Conservation (phyloP, 225 moss, liverwort and hornwort species). For the Ulota crispa region DNA sequence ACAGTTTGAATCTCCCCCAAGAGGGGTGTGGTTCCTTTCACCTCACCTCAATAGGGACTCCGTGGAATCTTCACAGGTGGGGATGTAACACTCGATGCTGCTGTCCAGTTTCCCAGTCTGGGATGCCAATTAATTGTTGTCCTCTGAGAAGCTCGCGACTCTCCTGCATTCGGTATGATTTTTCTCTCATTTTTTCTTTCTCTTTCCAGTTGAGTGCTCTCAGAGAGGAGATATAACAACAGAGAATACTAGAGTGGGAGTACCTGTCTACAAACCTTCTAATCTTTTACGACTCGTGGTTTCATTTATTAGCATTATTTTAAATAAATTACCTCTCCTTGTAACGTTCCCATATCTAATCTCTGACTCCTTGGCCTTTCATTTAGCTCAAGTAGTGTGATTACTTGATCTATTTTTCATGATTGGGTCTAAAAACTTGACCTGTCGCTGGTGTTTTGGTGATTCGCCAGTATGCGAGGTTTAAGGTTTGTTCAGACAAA, state of each 20-base stretch:
- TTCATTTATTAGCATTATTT: slow-evolving; percentile 12
- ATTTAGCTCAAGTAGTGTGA: neutral
- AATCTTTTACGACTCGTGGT: neutral
- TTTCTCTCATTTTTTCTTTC: slow-evolving; percentile 2
- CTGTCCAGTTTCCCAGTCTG: slow-evolving; percentile 50
- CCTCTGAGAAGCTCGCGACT: slow-evolving; percentile 51
- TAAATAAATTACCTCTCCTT: neutral
- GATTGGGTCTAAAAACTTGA: neutral
- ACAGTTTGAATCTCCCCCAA: slow-evolving; percentile 37
- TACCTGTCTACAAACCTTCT: slow-evolving; percentile 6
- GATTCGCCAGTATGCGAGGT: neutral
- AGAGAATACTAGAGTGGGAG: neutral
- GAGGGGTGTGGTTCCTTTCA: slow-evolving; percentile 15
- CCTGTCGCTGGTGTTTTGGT: neutral
- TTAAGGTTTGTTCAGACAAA: neutral
- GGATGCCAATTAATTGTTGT: slow-evolving; percentile 45
- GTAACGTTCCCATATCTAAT: neutral
- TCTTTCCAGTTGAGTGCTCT: slow-evolving; percentile 16
- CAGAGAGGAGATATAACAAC: neutral
- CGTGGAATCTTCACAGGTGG: slow-evolving; percentile 26
- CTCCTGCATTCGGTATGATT: slow-evolving; percentile 29
- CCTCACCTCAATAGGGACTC: slow-evolving; percentile 19
- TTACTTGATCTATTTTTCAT: neutral
- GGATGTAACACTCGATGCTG: slow-evolving; percentile 37
- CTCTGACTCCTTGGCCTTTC: neutral